A percentile compares a stretch with the other conserved stretches of the same genome.
Conservation (phyloP, 495 filamentous ascomycete genomes). For the Talaromyces adpressus region DNA sequence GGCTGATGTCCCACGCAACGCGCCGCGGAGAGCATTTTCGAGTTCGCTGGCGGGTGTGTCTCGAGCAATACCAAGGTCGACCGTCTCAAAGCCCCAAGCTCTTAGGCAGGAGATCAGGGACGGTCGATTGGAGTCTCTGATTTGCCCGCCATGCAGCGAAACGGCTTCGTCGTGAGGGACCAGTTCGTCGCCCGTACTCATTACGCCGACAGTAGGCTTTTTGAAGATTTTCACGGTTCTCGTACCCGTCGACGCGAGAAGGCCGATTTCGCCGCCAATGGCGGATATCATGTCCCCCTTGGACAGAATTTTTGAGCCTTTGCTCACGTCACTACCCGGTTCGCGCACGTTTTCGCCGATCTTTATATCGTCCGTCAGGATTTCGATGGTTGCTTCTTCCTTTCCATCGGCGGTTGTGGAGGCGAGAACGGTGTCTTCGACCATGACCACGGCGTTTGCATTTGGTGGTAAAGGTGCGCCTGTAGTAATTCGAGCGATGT, state of each 20-base stretch:
- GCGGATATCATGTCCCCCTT: constrained; percentile 73
- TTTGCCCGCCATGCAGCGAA: constrained; percentile 66
- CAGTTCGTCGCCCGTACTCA: constrained; percentile 95
- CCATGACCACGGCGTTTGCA: constrained; percentile 92
- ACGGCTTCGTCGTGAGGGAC: constrained; percentile 64
- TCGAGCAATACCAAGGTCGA: constrained; percentile 82
- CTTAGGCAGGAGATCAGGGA: constrained; percentile 69
- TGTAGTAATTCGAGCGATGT: constrained; percentile 87
- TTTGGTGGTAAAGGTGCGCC: constrained; percentile 86
- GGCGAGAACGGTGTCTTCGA: constrained; percentile 80
- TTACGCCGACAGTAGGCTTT: constrained; percentile 72
- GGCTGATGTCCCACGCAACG: constrained; percentile 48
- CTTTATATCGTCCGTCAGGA: constrained; percentile 66
- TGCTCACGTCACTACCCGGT: constrained; percentile 76
- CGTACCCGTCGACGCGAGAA: constrained; percentile 79
- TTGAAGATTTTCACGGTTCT: constrained; percentile 66
- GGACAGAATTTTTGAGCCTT: constrained; percentile 59
- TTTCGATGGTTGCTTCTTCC: constrained; percentile 83
- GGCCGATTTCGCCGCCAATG: constrained; percentile 82
- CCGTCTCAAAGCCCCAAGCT: constrained; percentile 69
- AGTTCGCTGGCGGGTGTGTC: constrained; percentile 69
- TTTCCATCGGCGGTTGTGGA: constrained; percentile 66
- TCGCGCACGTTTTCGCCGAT: constrained; percentile 86
- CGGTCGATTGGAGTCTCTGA: constrained; percentile 87
- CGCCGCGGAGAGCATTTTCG: constrained; percentile 66